Conservation (phyloP, 768 basidiomycete genomes). For the Naganishia friedmannii region DNA sequence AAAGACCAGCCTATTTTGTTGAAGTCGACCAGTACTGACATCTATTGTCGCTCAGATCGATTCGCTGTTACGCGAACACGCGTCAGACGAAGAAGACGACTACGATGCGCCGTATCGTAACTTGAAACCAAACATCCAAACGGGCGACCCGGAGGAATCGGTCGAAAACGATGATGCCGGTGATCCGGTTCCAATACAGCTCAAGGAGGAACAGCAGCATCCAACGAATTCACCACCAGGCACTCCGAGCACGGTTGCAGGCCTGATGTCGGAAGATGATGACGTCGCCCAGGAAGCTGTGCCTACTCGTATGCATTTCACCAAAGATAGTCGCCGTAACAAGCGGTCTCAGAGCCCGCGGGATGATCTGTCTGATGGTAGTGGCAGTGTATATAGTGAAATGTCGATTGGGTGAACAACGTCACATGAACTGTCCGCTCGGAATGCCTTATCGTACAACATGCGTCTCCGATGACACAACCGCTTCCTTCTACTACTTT, state of each 20-base stretch:
- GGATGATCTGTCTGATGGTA: constrained; percentile 8
- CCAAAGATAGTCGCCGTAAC: background rate
- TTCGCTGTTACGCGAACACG: constrained; percentile 26
- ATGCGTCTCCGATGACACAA: background rate
- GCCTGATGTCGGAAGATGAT: background rate
- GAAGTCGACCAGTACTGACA: background rate
- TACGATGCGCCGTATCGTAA: background rate
- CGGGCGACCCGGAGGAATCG: background rate
- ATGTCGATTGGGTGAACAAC: constrained; percentile 16
- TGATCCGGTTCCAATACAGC: background rate
- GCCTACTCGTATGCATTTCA: background rate
- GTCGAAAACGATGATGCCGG: constrained; percentile 9
- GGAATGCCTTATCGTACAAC: background rate
- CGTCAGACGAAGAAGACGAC: constrained; percentile 24
- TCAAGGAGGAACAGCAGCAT: background rate
- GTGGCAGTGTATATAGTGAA: constrained; percentile 18
- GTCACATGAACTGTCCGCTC: background rate
- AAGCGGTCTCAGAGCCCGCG: background rate
- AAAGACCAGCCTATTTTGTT: background rate
- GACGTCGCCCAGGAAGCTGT: background rate
- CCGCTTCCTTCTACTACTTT: background rate
- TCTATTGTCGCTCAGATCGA: constrained; percentile 9
- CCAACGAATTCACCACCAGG: background rate
- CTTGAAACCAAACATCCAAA: background rate
- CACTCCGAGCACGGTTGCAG: constrained; percentile 6